A percentile compares a stretch with the other conserved stretches of the same genome.
Conservation (phyloP, 768 basidiomycete genomes). For the Candolleomyces efflorescens region DNA sequence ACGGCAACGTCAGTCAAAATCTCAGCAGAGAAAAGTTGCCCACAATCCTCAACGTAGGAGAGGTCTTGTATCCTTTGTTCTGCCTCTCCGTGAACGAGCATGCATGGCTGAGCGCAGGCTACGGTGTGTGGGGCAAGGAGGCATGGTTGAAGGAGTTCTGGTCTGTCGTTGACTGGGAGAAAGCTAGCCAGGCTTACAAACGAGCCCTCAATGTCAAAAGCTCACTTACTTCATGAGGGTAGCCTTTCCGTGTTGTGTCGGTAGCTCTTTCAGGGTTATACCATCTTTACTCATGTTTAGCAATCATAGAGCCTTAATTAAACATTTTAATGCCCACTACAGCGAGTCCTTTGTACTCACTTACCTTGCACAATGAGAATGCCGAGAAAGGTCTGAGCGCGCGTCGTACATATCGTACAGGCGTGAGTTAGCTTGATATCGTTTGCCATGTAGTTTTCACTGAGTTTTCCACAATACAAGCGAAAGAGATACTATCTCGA, state of each 20-base stretch:
- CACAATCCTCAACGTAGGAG: slow-evolving; percentile 38
- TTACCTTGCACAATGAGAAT: no score
- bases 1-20: neutral
- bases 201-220: neutral
- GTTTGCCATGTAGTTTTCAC: no score
- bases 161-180: slow-evolving; percentile 75
- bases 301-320: slow-evolving; percentile 3
- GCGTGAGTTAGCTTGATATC: no score
- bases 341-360: no score
- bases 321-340: slow-evolving; percentile 10
- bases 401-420: no score
- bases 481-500: no score
- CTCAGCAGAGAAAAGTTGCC: neutral
- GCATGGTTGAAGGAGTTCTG: slow-evolving; percentile 82
- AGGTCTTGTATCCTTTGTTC: slow-evolving; percentile 67
- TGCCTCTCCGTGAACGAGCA: slow-evolving; percentile 81
- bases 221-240: neutral
- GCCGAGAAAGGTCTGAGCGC: no score
- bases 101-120: slow-evolving; percentile 80
- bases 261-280: neutral
- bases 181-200: slow-evolving; percentile 42
- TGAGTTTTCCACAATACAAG: no score
- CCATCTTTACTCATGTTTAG: neutral
- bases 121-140: slow-evolving; percentile 90
- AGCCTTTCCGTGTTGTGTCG: neutral